phyloP scores from a whole-genome alignment of 2,329 filamentous ascomycete species.

The Aspergillus chevalieri region DNA sequence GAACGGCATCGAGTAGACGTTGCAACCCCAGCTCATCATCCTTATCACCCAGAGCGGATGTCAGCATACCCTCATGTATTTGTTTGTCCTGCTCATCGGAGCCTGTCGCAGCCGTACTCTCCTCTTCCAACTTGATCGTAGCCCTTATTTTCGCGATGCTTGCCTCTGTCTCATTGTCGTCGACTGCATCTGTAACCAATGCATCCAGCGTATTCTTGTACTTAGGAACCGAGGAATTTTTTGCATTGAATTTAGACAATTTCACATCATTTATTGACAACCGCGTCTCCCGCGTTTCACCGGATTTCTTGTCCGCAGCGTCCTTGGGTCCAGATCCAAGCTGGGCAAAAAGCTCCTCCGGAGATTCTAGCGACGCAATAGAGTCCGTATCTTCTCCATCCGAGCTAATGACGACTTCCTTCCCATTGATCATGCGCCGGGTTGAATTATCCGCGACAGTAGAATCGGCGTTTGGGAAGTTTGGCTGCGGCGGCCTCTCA shows the following conservation, averaged over 20 bases:
- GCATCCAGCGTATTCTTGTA: conserved; percentile 61
- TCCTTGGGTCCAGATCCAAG: conserved; percentile 9
- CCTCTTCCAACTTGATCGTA: conserved; percentile 14
- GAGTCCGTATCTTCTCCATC: conserved; percentile 65
- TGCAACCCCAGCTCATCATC: conserved; percentile 39
- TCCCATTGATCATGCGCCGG: conserved; percentile 53
- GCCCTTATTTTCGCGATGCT: conserved; percentile 38
- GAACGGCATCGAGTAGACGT: conserved; percentile 52
- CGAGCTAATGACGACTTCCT: conserved; percentile 56
- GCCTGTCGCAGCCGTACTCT: not conserved
- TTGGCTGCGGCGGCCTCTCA: conserved; percentile 6
- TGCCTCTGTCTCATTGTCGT: conserved; percentile 55
- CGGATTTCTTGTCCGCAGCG: conserved; percentile 7
- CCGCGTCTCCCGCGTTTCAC: conserved; percentile 5
- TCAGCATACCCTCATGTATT: conserved; percentile 37
- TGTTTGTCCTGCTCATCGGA: conserved; percentile 5
- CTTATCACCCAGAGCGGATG: conserved; percentile 38
- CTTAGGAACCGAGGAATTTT: conserved; percentile 30
- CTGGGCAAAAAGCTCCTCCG: conserved; percentile 45
- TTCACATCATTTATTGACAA: conserved; percentile 14
- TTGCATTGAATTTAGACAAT: conserved; percentile 7
- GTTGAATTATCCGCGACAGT: conserved; percentile 22
- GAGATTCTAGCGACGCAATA: conserved; percentile 48
- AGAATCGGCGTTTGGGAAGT: conserved; percentile 11
- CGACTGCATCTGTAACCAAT: conserved; percentile 54